Evolutionary conservation across 257 asterid species (phyloP), one percentile per base, ranked within the genome.

Genomic region (Solanum gandarillasii): DNA sequence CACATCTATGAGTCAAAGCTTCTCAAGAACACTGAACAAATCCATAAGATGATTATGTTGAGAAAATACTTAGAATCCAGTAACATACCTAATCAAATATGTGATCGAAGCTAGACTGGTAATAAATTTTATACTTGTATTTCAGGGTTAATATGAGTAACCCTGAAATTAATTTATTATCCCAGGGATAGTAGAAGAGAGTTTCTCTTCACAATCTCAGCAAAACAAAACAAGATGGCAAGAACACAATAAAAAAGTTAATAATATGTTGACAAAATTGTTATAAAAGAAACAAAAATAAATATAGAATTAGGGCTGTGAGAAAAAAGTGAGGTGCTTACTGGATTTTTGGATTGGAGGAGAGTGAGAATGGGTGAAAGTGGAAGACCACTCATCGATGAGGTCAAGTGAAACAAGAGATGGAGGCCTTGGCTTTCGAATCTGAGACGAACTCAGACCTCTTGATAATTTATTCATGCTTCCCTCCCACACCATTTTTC

Each of bases 321-420:
- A 68, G 74, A 62, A 34, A 35, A 38, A 31, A 60, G 58, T 81
- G 55, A 32, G 68, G 2, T 34, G 75, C 70, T 85, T 89, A 87
- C 87, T 20, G 68, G 87, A 86, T 87, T 91, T 91, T 86, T 52
- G 71, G 87, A 27, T 27, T 46, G 91, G 48, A 6, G 88, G 84
- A 43, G 32, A 87, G 12, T 89, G 87, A 81, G 89, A 85, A 36
- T 82, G 85, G 79, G 86, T 83, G 36, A 90, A 84, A 76, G 35
- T 46, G 31, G 92, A 87, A 90, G 90, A 87, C 95, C 96, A 95
- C 21, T 91, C 83, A 86, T 95, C 98, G 6, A 88, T 91, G 88
- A 86, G 87, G 91, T 95, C 98, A 85, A 95, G 93, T 31, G 96
- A 94, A 84, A 84, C 88, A 87, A 94, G 95, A 86, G 92, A 58